phyloP scores from a whole-genome alignment of 176 grass and related monocot species.

The Oryza meridionalis region DNA sequence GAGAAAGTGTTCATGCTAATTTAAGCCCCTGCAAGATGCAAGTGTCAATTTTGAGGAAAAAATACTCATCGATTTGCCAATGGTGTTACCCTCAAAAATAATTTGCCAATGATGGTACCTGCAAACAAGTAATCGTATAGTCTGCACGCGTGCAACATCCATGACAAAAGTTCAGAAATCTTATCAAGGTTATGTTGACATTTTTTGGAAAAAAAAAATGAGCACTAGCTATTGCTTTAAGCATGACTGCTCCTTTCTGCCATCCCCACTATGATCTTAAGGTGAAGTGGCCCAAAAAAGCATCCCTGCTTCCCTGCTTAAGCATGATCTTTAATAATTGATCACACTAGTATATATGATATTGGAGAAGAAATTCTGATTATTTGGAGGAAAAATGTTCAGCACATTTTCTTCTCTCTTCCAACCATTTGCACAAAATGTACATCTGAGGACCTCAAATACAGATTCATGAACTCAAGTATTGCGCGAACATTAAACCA shows the following conservation, averaged over 20 bases:
- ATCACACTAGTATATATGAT: background rate
- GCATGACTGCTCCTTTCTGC: conserved; percentile 1
- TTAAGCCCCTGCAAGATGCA: background rate
- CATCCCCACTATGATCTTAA: conserved; percentile 12
- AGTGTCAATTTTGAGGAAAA: background rate
- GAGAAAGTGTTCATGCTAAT: background rate
- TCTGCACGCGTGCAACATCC: background rate
- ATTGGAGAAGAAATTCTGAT: background rate
- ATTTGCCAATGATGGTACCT: background rate
- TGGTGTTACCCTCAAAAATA: background rate
- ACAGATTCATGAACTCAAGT: background rate
- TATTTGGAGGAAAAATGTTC: background rate
- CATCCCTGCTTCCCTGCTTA: background rate
- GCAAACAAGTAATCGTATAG: background rate
- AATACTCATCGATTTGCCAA: background rate
- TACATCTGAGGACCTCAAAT: conserved; percentile 9
- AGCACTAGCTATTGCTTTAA: background rate
- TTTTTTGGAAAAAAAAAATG: background rate
- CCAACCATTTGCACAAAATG: background rate
- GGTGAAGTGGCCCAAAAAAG: background rate
- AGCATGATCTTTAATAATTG: background rate
- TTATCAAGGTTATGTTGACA: background rate
- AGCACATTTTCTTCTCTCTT: background rate
- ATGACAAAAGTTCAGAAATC: background rate
- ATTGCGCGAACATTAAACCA: background rate